Conservation (phyloP, 106 monocot species). For the Dendrobium catenatum region DNA sequence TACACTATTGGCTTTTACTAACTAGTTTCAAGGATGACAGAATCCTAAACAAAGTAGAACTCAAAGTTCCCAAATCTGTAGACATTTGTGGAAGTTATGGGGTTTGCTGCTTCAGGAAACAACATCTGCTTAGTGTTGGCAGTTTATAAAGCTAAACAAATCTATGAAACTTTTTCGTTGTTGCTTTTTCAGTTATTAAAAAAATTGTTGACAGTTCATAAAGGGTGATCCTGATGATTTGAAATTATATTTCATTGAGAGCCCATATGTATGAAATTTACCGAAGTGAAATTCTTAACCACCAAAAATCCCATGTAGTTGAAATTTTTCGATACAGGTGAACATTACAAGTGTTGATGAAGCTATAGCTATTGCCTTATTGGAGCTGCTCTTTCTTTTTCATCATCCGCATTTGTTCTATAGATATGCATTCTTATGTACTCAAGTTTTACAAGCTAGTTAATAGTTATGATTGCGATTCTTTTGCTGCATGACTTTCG, state of each 20-base stretch:
- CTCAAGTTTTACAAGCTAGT: background rate
- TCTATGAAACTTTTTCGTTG: no score
- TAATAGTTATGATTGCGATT: background rate
- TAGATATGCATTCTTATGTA: slow-evolving; percentile 43
- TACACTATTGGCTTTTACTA: no score
- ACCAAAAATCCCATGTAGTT: background rate
- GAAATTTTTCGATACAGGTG: slow-evolving; percentile 6
- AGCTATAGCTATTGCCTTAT: slow-evolving; percentile 68
- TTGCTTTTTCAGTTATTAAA: no score
- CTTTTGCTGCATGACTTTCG: background rate
- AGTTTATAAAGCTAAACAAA: no score
- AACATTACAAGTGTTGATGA: slow-evolving; percentile 49
- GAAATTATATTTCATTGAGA: background rate
- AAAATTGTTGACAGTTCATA: no score
- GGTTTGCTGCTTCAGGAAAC: no score
- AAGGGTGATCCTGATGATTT: background rate
- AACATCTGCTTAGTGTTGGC: no score
- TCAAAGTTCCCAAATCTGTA: no score
- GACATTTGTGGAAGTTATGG: no score
- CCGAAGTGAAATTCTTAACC: background rate
- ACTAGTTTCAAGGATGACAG: no score
- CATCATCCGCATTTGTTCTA: slow-evolving; percentile 98
- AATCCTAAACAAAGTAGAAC: no score
- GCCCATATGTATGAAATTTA: background rate
- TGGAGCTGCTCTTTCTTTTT: slow-evolving; percentile 90